These are phyloP conservation scores for Goffeauzyma gilvescens DNA, from an alignment of 768 basidiomycete species.

Conservation along the genomic window DNA sequence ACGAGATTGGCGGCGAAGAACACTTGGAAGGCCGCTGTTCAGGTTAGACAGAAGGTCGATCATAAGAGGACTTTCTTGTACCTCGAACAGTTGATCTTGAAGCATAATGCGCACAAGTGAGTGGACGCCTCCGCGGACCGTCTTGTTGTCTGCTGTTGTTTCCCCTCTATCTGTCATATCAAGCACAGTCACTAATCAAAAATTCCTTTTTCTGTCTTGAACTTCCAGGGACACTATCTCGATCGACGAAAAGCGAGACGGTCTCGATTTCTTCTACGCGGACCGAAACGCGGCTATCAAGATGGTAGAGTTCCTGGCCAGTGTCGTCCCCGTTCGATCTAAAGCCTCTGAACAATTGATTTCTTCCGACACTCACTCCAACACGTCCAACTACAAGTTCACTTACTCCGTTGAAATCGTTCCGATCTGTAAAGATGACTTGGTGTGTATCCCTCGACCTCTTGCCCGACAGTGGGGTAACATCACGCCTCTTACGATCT, in stretches of 20 bases:
- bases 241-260: conserved; percentile 81
- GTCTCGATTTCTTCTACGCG: conserved; percentile 91
- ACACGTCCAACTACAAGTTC: conserved; percentile 89
- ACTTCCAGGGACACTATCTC: conserved; percentile 53
- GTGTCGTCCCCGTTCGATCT: conserved; percentile 71
- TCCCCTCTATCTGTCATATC: neutral
- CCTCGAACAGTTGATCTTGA: conserved; percentile 90
- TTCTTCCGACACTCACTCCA: conserved; percentile 75
- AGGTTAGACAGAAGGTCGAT: conserved; percentile 95
- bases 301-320: conserved; percentile 81
- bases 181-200: neutral
- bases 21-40: conserved; percentile 93
- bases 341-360: conserved; percentile 89
- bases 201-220: no score
- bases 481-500: conserved; percentile 69
- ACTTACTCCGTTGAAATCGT: conserved; percentile 94
- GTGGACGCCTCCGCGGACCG: conserved; percentile 6
- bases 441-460: conserved; percentile 70
- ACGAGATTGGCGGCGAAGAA: conserved; percentile 89
- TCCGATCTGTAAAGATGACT: conserved; percentile 93
- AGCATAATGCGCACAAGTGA: conserved; percentile 77
- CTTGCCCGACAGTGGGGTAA: conserved; percentile 66
- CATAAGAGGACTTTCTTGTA: conserved; percentile 97
- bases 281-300: conserved; percentile 78
- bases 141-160: neutral